A percentile compares a stretch with the other conserved stretches of the same genome.
Conservation (phyloP, 257 asterid species). For the Cruciata laevipes region DNA sequence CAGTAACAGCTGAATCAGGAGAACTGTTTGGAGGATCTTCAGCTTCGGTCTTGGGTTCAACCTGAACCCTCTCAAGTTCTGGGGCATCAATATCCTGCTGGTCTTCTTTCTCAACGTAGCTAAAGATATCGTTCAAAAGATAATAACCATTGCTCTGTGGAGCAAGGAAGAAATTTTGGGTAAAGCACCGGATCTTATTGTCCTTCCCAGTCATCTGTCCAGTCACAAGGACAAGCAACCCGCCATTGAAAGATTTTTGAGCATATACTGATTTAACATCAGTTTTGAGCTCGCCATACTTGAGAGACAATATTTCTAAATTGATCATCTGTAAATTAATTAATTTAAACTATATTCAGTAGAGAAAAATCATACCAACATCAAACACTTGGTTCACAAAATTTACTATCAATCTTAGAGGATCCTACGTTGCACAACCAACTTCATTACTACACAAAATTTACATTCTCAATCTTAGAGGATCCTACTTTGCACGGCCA, state of each 20-base stretch:
- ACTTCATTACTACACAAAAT: neutral
- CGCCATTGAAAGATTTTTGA: constrained; percentile 70
- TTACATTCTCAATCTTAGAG: neutral
- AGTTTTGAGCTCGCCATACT: constrained; percentile 52
- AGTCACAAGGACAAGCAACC: constrained; percentile 84
- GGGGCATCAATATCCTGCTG: constrained; percentile 37
- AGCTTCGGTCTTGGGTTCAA: constrained; percentile 42
- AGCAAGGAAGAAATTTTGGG: constrained; percentile 88
- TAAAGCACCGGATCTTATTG: constrained; percentile 42
- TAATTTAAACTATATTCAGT: neutral
- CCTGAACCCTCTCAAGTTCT: constrained; percentile 59
- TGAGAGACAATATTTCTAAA: constrained; percentile 66
- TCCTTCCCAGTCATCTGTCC: constrained; percentile 66
- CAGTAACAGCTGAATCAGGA: constrained; percentile 84
- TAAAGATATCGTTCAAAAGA: constrained; percentile 83
- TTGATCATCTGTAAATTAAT: constrained; percentile 58
- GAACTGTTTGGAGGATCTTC: constrained; percentile 77
- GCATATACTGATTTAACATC: constrained; percentile 76
- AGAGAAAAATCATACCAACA: neutral
- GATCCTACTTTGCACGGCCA: neutral
- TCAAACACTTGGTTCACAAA: neutral
- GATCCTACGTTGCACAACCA: neutral
- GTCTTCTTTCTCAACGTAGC: constrained; percentile 41
- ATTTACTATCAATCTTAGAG: neutral
- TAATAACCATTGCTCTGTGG: constrained; percentile 86